A percentile compares a stretch with the other conserved stretches of the same genome.
phyloP scores from a whole-genome alignment of 805 yeast species.

The Candida morakotiae region DNA sequence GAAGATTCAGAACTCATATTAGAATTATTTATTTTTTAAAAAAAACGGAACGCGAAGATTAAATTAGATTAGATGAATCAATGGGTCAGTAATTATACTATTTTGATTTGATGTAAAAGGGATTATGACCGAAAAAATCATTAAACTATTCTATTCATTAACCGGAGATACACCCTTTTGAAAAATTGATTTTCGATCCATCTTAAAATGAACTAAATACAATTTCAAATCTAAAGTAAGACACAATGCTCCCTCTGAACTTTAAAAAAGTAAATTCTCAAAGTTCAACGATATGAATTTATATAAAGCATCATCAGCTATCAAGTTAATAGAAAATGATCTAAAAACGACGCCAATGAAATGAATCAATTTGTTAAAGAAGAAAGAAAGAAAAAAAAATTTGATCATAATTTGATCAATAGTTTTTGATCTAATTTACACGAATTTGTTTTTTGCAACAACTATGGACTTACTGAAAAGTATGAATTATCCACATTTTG shows the following conservation, averaged over 20 bases:
- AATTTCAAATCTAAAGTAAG: constrained; percentile 1
- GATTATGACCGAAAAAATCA: constrained; percentile 52
- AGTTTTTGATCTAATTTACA: not conserved
- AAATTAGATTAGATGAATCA: constrained; percentile 10
- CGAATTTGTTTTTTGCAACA: not conserved
- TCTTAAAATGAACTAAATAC: constrained; percentile 4
- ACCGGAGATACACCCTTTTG: constrained; percentile 54
- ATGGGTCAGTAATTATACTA: no score
- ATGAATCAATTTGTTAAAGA: constrained; percentile 10
- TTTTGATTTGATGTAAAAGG: no score
- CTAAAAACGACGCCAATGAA: constrained; percentile 17
- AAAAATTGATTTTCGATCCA: constrained; percentile 11
- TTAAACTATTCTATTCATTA: no score
- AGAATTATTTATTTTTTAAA: no score
- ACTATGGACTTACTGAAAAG: not conserved
- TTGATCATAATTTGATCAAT: not conserved
- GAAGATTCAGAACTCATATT: no score
- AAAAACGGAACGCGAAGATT: no score
- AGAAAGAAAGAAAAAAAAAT: constrained; percentile 1
- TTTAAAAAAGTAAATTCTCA: no score
- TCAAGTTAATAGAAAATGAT: constrained; percentile 13
- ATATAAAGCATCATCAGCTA: constrained; percentile 13
- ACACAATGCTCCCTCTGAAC: constrained; percentile 7
- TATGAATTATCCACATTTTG: no score
- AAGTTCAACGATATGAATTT: constrained; percentile 1